Evolutionary conservation across 2,329 filamentous ascomycete species (phyloP), one percentile per base, ranked within the genome.

Genomic region (Teratosphaeria epicoccoides): DNA sequence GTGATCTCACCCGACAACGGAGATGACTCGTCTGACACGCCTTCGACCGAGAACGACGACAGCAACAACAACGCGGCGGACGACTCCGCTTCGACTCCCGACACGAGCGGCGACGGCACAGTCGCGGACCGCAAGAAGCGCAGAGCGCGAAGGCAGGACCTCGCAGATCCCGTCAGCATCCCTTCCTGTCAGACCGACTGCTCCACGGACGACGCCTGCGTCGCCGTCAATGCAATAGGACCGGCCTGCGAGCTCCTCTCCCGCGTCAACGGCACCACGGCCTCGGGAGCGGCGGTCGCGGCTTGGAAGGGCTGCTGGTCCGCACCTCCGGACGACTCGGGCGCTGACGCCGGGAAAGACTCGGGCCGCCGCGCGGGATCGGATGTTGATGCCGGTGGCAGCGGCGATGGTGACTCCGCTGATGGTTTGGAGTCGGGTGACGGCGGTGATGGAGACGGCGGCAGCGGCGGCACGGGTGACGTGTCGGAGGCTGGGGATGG

Each of bases 231-330:
- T 17, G 44, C 48, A 10, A n/a, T 44, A 22, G 52, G 49, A 7
- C 14, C n/a, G 20, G 46, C 25, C 46, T 54, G 52, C 24, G 23
- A 45, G 22, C 43, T 49, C 17, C 12, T 54, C 33, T 33, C 52
- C 3, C 26, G 49, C 11, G 49, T 51, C 26, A 43, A 37, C n/a
- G 52, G 52, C 25, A 40, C 49, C 20, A 49, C 24, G 10, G 12
- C 45, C 14, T 17, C 45, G 10, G 9, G 20, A 6, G 29, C 44
- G 28, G 46, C 11, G 9, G 46, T 51, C 9, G 52, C 45, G 6
- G 52, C 46, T 10, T 54, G 51, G 28, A 51, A 54, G 24, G 52
- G 52, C 5, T 51, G 49, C 49, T 54, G 52, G 52, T 10, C 11
- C 24, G 24, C 45, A 24, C 25, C 28, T 12, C 9, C 7, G n/a